These are phyloP conservation scores for Sporothrix brunneoviolacea DNA, from an alignment of 2,329 filamentous ascomycete species.

Conservation along the genomic window DNA sequence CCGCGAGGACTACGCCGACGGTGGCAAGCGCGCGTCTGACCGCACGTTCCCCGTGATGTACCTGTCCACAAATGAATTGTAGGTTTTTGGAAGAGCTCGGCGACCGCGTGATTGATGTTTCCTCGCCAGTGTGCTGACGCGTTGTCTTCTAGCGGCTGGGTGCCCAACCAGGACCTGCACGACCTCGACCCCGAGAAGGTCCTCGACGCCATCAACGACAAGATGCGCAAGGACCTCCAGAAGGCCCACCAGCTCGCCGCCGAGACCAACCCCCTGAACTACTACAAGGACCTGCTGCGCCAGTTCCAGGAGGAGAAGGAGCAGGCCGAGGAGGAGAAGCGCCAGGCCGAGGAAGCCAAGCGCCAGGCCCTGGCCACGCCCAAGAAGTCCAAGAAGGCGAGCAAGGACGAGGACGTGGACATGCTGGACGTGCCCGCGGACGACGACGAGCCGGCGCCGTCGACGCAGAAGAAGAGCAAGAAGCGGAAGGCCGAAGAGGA, in stretches of 20 bases:
- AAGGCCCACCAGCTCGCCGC: constrained; percentile 74
- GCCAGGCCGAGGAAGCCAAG: constrained; percentile 25
- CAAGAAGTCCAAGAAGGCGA: constrained; percentile 44
- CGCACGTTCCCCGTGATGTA: constrained; percentile 95
- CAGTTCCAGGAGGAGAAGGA: constrained; percentile 61
- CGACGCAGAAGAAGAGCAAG: constrained; percentile 49
- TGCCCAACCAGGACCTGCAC: constrained; percentile 73
- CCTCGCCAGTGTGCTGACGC: too few relatives aligned
- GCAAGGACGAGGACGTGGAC: constrained; percentile 55
- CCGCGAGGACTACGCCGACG: constrained; percentile 78
- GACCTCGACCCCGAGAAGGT: constrained; percentile 70
- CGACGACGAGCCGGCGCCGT: constrained; percentile 35
- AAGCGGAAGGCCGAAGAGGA: constrained; percentile 85
- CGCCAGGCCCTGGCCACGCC: constrained; percentile 20
- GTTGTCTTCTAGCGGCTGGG: constrained; percentile 81
- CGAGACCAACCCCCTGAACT: constrained; percentile 67
- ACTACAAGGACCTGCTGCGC: constrained; percentile 76
- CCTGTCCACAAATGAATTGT: constrained; percentile 94
- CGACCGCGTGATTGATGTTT: background rate
- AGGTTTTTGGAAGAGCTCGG: too few relatives aligned
- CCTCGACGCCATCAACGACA: constrained; percentile 61
- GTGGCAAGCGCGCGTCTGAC: constrained; percentile 77
- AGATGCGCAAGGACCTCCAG: constrained; percentile 73
- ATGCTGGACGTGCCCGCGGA: constrained; percentile 51
- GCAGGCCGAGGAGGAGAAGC: constrained; percentile 47